Base-by-base conservation (phyloP, 2,329 filamentous ascomycete genomes). In the Pseudofabraea citricarpa region DNA sequence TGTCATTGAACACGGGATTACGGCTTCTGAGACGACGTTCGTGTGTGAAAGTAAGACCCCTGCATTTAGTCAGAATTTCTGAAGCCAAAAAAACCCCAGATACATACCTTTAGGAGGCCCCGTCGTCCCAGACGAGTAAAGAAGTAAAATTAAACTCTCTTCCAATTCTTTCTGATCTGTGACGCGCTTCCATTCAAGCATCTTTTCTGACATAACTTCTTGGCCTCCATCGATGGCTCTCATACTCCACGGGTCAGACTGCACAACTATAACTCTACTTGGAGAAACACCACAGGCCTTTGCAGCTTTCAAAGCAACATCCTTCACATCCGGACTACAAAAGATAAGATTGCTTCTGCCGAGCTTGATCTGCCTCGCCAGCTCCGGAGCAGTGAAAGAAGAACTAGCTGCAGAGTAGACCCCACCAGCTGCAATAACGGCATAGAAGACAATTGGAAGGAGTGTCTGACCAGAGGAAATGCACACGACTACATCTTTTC, bases 101-200 rank as follows among this genome's bases (percentile, higher is more conserved):
- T 8, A 37, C 19, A 90, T 86, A 22, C 88, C 88, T 63, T 94
- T 94, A 8, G 88, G 86, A 5, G 88, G 72, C 6, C 88, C 88
- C 0, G 89, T 94, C 1, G 88, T 94, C 4, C 88, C 83, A 19
- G 77, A 83, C 49, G 80, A 86, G 65, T 91, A 93, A 60, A 93
- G 90, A 46, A 93, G 73, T 80, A 83, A 49, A 84, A 79, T 0
- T 79, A 77, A 52, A 46, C 66, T 71, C 6, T 69, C 54, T 13
- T 70, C 67, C 40, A 84, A 62, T 31, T 64, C 61, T 1, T 60
- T 41, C 0, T 60, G 60, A 53, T 81, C 70, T 0, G 74, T 77
- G 32, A 83, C 71, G 19, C 62, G 66, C 26, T 63, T 55, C 81
- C 81, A 85, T 9, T 67, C 58, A 2, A 80, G 60, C 27, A 63